Evolutionary conservation across 495 filamentous ascomycete species (phyloP), one percentile per base, ranked within the genome.

Genomic region (Chaetomium fimeti): DNA sequence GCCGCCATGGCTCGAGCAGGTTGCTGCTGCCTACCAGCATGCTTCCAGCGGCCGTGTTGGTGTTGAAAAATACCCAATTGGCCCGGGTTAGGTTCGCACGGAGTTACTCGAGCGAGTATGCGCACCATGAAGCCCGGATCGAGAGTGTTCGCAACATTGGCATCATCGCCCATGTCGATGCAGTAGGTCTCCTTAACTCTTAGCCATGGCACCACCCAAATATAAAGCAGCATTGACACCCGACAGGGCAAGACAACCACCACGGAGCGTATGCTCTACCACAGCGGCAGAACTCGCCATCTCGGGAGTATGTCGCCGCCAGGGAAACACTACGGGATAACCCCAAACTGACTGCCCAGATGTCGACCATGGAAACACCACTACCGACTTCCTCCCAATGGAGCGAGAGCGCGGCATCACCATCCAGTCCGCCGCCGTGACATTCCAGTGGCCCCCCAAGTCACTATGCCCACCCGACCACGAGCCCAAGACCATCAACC

Each of bases 81-180:
- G 28, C 40, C 56, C 56, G 32, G 25, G 12, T 3, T 24, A 59
- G 53, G 43, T 36, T 48, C 22, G 51, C 48, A 15, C 48, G 63
- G 49, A 54, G 45, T 43, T 66, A 67, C 55, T 51, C 64, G 22
- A 62, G 60, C 38, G 66, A 67, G n/a, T 57, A 59, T n/a, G 54
- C 63, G 29, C 71, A 73, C 38, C 72, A 75, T 15, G 76, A 79
- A 18, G 64, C 76, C 25, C 74, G 67, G 40, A 74, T 79, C 16
- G 69, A 78, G 22, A 76, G 70, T 61, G 94, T 93, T 56, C 83
- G 94, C 64, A 99, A 99, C 73, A 97, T 99, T 77, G 95, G 95
- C 45, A 99, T 99, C 65, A 97, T 99, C 74, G 95, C 95, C 43
- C 95, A 99, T 76, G 97, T 98, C 65, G 95, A 98, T 86, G 95